A percentile compares a stretch with the other conserved stretches of the same genome.
Conservation (phyloP, 148 eudicot genomes). For the Simmondsia chinensis region DNA sequence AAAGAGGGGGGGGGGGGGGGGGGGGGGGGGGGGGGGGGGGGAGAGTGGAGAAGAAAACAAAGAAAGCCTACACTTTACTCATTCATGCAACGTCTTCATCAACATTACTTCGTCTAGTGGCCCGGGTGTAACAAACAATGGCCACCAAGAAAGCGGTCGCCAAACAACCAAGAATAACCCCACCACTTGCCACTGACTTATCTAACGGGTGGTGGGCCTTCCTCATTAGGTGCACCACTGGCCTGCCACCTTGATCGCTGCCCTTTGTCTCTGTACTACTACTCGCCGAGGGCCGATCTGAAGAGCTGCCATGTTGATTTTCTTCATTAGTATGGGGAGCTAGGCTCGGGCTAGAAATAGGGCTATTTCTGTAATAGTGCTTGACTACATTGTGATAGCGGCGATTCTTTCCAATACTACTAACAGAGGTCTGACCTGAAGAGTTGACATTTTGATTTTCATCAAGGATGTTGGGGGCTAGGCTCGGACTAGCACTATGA, state of each 20-base stretch:
- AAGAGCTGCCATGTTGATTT: not conserved
- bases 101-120: slow-evolving; percentile 29
- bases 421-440: too few relatives aligned
- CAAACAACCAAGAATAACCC: slow-evolving; percentile 45
- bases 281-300: not conserved
- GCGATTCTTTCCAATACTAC: too few relatives aligned
- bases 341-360: slow-evolving; percentile 12
- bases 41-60: slow-evolving; percentile 1
- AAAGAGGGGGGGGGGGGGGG: slow-evolving; percentile 21
- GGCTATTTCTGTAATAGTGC: too few relatives aligned
- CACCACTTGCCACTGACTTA: slow-evolving; percentile 40
- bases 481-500: too few relatives aligned
- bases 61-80: not conserved
- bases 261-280: not conserved
- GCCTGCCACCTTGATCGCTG: slow-evolving; percentile 1
- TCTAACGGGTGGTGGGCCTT: slow-evolving; percentile 20
- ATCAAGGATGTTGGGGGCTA: too few relatives aligned
- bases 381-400: too few relatives aligned
- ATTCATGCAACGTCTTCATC: not conserved
- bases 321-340: slow-evolving; percentile 5
- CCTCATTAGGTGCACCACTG: not conserved
- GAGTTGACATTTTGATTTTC: too few relatives aligned
- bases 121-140: slow-evolving; percentile 41
- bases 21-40: slow-evolving; percentile 10
- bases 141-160: slow-evolving; percentile 34